Conservation (phyloP, 306 rosid species). For the Sicyos edulis region DNA sequence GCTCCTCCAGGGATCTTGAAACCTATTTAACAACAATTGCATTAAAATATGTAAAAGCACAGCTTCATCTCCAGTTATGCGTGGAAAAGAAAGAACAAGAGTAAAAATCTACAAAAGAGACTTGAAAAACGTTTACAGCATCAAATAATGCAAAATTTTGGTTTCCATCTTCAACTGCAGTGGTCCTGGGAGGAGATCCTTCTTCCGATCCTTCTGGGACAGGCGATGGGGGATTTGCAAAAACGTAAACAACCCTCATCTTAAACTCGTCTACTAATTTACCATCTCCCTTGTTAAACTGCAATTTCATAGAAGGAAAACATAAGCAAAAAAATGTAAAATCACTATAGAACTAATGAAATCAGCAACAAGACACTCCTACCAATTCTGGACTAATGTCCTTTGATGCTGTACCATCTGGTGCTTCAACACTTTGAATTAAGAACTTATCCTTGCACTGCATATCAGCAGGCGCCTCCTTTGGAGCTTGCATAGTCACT, state of each 20-base stretch:
- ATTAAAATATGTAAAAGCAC: conserved; percentile 8
- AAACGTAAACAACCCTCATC: conserved; percentile 39
- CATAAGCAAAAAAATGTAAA: background rate
- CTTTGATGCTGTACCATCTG: conserved; percentile 28
- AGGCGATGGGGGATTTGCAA: conserved; percentile 45
- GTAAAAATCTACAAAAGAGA: background rate
- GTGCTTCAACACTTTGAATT: conserved; percentile 43
- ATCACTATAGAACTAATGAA: background rate
- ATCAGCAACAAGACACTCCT: conserved; percentile 20
- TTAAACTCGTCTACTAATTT: conserved; percentile 35
- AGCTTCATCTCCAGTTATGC: conserved; percentile 2
- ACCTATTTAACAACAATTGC: conserved; percentile 25
- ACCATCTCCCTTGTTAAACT: conserved; percentile 44
- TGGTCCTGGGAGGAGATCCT: conserved; percentile 35
- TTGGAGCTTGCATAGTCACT: conserved; percentile 49
- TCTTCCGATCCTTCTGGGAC: conserved; percentile 44
- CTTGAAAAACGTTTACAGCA: conserved; percentile 26
- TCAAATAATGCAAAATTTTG: conserved; percentile 39
- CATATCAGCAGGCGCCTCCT: conserved; percentile 36
- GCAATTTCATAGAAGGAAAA: background rate
- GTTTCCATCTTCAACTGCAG: conserved; percentile 30
- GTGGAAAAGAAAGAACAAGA: background rate
- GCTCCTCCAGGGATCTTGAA: conserved; percentile 35
- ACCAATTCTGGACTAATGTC: conserved; percentile 44
- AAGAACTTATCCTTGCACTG: conserved; percentile 53